phyloP scores from a whole-genome alignment of 441 rosid species.

The Cnidoscolus chayamansa region DNA sequence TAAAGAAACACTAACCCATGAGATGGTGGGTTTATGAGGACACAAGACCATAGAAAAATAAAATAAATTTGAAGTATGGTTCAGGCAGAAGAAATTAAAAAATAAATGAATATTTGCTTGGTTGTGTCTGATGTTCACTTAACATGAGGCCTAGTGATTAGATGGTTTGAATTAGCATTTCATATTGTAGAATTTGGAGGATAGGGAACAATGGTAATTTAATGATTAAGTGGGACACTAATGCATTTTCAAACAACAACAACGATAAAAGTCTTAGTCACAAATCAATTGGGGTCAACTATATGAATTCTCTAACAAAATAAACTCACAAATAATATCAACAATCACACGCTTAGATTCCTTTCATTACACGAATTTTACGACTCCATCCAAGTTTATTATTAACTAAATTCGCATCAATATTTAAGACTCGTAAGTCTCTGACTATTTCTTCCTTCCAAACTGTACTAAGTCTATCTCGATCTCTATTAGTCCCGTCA shows the following conservation, averaged over 20 bases:
- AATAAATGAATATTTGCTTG: slow-evolving; percentile 16
- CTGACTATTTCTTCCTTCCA: no score
- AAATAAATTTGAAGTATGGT: slow-evolving; percentile 20
- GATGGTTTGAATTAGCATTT: slow-evolving; percentile 32
- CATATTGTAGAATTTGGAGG: slow-evolving; percentile 12
- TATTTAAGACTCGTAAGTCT: no score
- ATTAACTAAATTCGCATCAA: no score
- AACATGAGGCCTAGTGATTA: slow-evolving; percentile 23
- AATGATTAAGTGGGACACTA: background rate
- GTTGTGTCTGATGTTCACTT: slow-evolving; percentile 36
- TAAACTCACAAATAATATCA: no score
- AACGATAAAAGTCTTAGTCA: no score
- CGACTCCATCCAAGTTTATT: no score
- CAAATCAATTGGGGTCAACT: no score
- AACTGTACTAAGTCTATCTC: no score
- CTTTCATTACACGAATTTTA: no score
- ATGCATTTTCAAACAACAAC: background rate
- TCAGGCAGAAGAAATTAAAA: slow-evolving; percentile 16
- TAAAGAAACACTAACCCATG: slow-evolving; percentile 34
- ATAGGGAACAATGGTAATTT: slow-evolving; percentile 15
- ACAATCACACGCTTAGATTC: no score
- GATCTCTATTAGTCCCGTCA: no score
- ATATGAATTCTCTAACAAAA: no score
- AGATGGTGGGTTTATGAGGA: slow-evolving; percentile 35
- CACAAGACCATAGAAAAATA: slow-evolving; percentile 6